Evolutionary conservation across 805 yeast species (phyloP).

Genomic region (Hanseniaspora singularis): DNA sequence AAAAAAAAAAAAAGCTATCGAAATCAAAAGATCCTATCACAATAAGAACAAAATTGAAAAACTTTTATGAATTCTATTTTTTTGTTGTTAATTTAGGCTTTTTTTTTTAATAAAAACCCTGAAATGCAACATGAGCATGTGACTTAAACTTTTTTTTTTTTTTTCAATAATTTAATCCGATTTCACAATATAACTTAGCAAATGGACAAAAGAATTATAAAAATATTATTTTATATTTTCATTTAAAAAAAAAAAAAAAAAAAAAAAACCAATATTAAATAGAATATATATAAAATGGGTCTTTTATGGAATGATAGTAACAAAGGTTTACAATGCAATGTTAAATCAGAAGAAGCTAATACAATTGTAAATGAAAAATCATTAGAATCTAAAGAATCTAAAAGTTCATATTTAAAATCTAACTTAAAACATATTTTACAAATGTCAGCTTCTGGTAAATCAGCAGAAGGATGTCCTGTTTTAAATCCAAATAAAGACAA

Average conservation of each 20-base stretch:
- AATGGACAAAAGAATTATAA: background rate
- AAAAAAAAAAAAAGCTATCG: too few species aligned
- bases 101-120: too few species aligned
- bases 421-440: slow-evolving; percentile 15
- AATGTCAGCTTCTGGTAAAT: slow-evolving; percentile 16
- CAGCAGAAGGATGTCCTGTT: slow-evolving; percentile 15
- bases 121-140: too few species aligned
- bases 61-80: too few species aligned
- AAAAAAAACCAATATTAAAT: background rate
- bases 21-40: too few species aligned
- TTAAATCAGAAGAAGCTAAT: too few species aligned
- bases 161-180: too few species aligned
- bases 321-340: background rate
- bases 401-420: slow-evolving; percentile 33
- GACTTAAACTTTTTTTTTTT: too few species aligned
- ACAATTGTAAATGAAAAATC: slow-evolving; percentile 18
- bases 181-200: too few species aligned
- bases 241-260: background rate
- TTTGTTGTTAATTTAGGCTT: too few species aligned
- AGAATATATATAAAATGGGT: slow-evolving; percentile 45
- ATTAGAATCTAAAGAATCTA: slow-evolving; percentile 15
- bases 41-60: too few species aligned
- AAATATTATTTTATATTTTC: background rate
- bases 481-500: slow-evolving; percentile 15
- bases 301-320: slow-evolving; percentile 69